phyloP scores from a whole-genome alignment of 768 basidiomycete genomes.

The Galerina marginata region DNA sequence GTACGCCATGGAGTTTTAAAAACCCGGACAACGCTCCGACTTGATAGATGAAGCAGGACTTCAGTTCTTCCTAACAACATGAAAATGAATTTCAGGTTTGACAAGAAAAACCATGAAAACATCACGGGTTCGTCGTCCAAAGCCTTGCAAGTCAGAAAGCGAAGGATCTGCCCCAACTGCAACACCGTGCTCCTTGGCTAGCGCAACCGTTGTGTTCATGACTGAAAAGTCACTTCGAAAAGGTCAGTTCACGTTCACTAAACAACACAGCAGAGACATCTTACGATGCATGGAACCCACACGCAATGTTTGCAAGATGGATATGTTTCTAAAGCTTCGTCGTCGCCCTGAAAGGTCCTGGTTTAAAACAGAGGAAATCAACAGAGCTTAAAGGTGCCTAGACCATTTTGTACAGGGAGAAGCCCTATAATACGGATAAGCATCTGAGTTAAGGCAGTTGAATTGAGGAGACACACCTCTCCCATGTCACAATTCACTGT shows the following conservation, averaged over 20 bases:
- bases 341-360: conserved; percentile 46
- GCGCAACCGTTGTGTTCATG: conserved; percentile 64
- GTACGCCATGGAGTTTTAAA: conserved; percentile 54
- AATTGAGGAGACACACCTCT: conserved; percentile 40
- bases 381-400: neutral
- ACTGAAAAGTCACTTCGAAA: conserved; percentile 59
- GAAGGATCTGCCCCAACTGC: conserved; percentile 72
- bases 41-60: conserved; percentile 66
- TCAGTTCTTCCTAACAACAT: conserved; percentile 52
- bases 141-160: conserved; percentile 67
- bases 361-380: neutral
- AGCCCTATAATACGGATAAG: conserved; percentile 42
- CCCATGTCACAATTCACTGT: conserved; percentile 64
- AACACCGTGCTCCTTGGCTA: conserved; percentile 62
- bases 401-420: conserved; percentile 55
- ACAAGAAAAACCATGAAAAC: neutral
- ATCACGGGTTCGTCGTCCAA: conserved; percentile 62
- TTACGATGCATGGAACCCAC: conserved; percentile 72
- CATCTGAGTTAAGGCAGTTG: neutral
- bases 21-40: conserved; percentile 68
- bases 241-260: neutral
- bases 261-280: neutral
- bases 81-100: neutral
- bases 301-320: conserved; percentile 67
- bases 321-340: conserved; percentile 57